Evolutionary conservation across 2,329 filamentous ascomycete genomes (phyloP), one percentile per base, ranked within the genome.

Genomic region (Coniochaeta ligniaria): DNA sequence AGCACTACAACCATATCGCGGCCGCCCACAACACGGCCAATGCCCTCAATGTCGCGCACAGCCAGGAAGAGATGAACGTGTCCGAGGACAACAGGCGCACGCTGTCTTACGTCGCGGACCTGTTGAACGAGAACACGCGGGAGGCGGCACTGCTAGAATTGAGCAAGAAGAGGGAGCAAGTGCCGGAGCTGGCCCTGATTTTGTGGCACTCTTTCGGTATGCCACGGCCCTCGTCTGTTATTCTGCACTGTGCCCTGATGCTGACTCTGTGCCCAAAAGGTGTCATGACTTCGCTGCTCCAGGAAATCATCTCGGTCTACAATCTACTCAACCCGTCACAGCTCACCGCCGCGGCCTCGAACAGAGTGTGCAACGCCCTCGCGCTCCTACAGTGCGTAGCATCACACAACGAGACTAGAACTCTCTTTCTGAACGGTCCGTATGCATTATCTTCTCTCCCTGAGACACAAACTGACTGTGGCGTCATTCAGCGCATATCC

Each of bases 231-330:
- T 65, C 31, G 8, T 31, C 5, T 26, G 22, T 31, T 6, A 9
- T 47, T 6, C 11, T 52, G 26, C 24, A 14, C 17, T 6, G 20
- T 28, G 45, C 2, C 12, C 5, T n/a, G 47, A 14, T 52, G 24
- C 47, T 52, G 26, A 52, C 47, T 17, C 24, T 2, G 11, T 26
- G n/a, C 12, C 17, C 11, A n/a, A 26, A 66, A 96, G 92, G 93
- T 70, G 95, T 99, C 71, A 99, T 99, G 95, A 97, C 95, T 54
- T 96, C 92, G 60, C 82, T 99, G 26, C 84, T 98, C 36, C 94
- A 98, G 75, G 95, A 99, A 78, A 99, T 99, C 73, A 99, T 99
- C 72, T 97, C 94, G 12, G 95, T 99, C 60, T 99, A 99, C 73
- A 96, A 92, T 31, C 85, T 99, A 5, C 85, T 99, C 68, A 99